These are phyloP conservation scores for Lunularia cruciata DNA, from an alignment of 225 moss, liverwort and hornwort genomes.

Conservation along the genomic window DNA sequence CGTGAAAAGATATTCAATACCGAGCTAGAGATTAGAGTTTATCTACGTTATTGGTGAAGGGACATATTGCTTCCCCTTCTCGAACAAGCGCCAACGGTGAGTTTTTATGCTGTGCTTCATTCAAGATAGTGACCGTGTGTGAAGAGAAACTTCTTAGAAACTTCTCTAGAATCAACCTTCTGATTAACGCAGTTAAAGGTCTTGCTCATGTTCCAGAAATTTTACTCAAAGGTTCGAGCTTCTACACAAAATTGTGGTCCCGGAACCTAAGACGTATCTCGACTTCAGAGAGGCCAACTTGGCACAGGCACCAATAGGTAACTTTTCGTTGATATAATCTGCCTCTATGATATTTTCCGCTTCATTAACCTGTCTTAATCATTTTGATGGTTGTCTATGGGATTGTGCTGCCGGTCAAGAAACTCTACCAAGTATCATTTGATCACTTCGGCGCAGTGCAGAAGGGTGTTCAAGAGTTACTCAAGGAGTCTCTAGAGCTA, in stretches of 20 bases:
- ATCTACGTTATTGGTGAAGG: no score
- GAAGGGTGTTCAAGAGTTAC: slow-evolving; percentile 82
- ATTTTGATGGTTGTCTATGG: no score
- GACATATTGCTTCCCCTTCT: no score
- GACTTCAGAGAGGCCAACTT: slow-evolving; percentile 65
- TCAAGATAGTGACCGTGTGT: no score
- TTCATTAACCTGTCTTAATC: no score
- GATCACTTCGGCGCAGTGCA: slow-evolving; percentile 93
- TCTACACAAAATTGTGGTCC: slow-evolving; percentile 78
- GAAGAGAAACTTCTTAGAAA: no score
- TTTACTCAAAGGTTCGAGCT: slow-evolving; percentile 91
- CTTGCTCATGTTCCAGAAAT: slow-evolving; percentile 73
- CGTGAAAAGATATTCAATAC: slow-evolving; percentile 79
- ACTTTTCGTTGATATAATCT: not conserved
- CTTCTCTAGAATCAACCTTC: no score
- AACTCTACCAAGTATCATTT: slow-evolving; percentile 76
- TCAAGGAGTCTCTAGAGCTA: slow-evolving; percentile 58
- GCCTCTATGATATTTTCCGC: not conserved
- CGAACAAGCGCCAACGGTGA: no score
- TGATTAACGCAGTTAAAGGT: no score
- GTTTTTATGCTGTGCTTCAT: no score
- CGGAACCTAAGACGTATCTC: slow-evolving; percentile 83
- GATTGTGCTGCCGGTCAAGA: slow-evolving; percentile 69
- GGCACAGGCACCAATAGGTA: slow-evolving; percentile 39
- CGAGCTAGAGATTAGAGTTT: slow-evolving; percentile 70